A percentile compares a stretch with the other conserved stretches of the same genome.
These are phyloP conservation scores for Amaranthus palmeri DNA, from an alignment of 148 eudicot species.

Conservation along the genomic window DNA sequence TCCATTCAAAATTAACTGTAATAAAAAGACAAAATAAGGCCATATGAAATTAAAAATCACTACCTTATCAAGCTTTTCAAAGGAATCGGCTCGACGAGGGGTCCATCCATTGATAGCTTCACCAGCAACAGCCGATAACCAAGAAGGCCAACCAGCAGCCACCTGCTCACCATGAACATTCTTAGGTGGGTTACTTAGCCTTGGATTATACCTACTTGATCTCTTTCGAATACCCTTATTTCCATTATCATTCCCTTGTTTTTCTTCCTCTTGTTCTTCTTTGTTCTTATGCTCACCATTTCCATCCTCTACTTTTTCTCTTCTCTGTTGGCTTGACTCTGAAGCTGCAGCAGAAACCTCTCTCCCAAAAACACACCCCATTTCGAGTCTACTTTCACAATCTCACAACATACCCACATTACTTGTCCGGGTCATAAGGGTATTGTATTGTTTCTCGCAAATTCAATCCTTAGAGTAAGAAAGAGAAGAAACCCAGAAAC, in stretches of 20 bases:
- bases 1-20: neutral
- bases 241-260: conserved; percentile 30
- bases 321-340: conserved; percentile 21
- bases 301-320: conserved; percentile 30
- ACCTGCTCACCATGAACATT: conserved; percentile 67
- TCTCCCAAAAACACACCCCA: conserved; percentile 36
- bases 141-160: conserved; percentile 79
- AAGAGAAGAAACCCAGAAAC: neutral
- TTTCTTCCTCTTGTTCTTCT: conserved; percentile 29
- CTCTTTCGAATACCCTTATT: conserved; percentile 42
- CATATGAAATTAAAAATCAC: neutral
- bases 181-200: conserved; percentile 61
- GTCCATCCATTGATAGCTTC: conserved; percentile 79
- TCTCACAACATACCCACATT: conserved; percentile 1
- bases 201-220: conserved; percentile 50
- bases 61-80: conserved; percentile 75
- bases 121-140: conserved; percentile 71
- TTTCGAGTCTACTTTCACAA: conserved; percentile 6
- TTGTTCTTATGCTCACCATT: conserved; percentile 28
- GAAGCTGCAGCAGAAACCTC: conserved; percentile 41
- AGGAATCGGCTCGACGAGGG: conserved; percentile 75
- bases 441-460: neutral
- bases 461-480: neutral
- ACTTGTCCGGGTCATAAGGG: neutral
- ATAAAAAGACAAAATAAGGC: neutral